A percentile compares a stretch with the other conserved stretches of the same genome.
Evolutionary conservation across 495 filamentous ascomycete species (phyloP).

Genomic region (Cercophora samala): DNA sequence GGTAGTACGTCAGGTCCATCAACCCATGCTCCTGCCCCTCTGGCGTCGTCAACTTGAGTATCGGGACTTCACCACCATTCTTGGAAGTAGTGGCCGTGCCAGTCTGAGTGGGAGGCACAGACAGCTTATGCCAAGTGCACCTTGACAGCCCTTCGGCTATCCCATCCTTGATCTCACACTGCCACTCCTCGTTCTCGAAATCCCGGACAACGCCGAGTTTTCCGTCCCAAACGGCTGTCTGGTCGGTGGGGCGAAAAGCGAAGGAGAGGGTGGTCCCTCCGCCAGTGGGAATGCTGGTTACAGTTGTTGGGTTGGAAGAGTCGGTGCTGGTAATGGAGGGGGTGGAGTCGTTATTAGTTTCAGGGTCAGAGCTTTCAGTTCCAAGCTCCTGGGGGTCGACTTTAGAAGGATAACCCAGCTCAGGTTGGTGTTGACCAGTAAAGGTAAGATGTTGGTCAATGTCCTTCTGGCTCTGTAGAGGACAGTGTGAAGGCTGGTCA

Average conservation of each 20-base stretch:
- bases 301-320: neutral
- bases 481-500: too few species aligned
- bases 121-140: neutral
- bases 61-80: neutral
- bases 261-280: neutral
- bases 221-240: neutral
- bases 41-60: neutral
- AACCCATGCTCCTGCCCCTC: neutral
- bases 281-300: neutral
- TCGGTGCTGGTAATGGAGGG: neutral
- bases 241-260: neutral
- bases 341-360: neutral
- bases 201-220: neutral
- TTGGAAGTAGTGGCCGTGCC: neutral
- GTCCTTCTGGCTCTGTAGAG: too few species aligned
- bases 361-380: neutral
- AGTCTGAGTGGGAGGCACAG: too few species aligned
- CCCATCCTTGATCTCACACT: neutral
- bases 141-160: neutral
- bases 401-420: neutral
- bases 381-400: neutral
- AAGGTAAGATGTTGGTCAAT: too few species aligned
- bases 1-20: neutral
- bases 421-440: neutral
- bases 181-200: neutral